Base-by-base conservation (phyloP, 352 stramenopile genomes). In the Blastocystis sp. region DNA sequence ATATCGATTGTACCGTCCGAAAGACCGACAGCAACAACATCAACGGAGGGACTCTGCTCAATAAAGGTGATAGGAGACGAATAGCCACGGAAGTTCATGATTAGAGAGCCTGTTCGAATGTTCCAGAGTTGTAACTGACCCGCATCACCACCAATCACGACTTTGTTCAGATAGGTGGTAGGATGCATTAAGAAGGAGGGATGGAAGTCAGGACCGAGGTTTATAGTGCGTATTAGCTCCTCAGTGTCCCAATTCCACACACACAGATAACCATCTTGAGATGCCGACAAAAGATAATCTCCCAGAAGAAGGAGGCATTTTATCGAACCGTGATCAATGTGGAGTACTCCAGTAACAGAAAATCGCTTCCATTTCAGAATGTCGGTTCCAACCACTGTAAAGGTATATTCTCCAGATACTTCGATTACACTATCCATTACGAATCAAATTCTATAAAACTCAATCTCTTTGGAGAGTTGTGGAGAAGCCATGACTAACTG, bases 111-210 rank as follows among this genome's bases (percentile, higher is more conserved):
- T 55, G 93, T 95, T 68, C 93, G 93, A 30, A 96, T 91, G 90
- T 96, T 96, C 94, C 94, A 96, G 11, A 96, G 91, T 88, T 96
- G 91, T 66, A 96, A 79, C 34, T 90, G 69, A 43, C 94, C 94
- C 78, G 95, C 82, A 16, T 93, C 85, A 54, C 93, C 95, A 47
- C 93, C 94, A 24, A 96, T 82, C 18, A 96, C 90, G 62, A 96
- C 92, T 91, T 96, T 96, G 92, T 96, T 96, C 43, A 96, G 69
- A 91, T 96, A 96, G 59, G 94, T 96, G 45, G 93, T 91, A 53
- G 94, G 94, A 81, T 96, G 94, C 88, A 95, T 76, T 90, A 96
- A 93, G 18, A 93, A 91, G 8, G 93, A 93, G 39, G 93, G 93
- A 30, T 92, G 94, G 81, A 96, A 96, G 0, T 82, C 66, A 5